Conservation (phyloP, 805 yeast species). For the Candida fluviatilis region DNA sequence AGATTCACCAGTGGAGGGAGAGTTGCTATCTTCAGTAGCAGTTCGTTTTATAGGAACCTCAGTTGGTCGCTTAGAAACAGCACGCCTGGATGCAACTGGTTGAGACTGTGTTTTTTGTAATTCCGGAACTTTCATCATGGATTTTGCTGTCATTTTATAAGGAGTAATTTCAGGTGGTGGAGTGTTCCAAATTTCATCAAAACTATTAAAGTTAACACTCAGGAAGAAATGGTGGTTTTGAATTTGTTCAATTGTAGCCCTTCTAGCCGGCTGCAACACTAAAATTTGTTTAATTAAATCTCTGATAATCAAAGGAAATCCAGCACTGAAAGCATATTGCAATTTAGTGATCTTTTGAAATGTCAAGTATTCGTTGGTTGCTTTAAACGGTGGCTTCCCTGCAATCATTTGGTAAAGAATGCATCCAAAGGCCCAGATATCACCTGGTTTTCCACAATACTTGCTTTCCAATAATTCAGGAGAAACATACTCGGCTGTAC, state of each 20-base stretch:
- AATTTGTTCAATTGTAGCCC: constrained; percentile 56
- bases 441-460: constrained; percentile 59
- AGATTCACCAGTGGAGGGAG: constrained; percentile 12
- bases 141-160: constrained; percentile 68
- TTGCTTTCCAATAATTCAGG: constrained; percentile 76
- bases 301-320: constrained; percentile 54
- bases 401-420: constrained; percentile 60
- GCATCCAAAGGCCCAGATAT: constrained; percentile 62
- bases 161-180: constrained; percentile 67
- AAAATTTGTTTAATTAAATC: constrained; percentile 66
- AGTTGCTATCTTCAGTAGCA: constrained; percentile 9
- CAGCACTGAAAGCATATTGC: constrained; percentile 72
- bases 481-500: constrained; percentile 81
- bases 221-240: constrained; percentile 71
- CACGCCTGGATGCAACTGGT: constrained; percentile 9
- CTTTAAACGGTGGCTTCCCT: constrained; percentile 76
- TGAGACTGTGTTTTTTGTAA: constrained; percentile 13
- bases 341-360: constrained; percentile 78
- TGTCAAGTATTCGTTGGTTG: constrained; percentile 74
- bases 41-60: constrained; percentile 3
- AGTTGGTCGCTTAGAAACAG: constrained; percentile 5
- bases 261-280: constrained; percentile 63
- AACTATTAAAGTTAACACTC: constrained; percentile 61
- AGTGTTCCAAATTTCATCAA: constrained; percentile 62
- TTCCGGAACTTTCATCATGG: constrained; percentile 72